A percentile compares a stretch with the other conserved stretches of the same genome.
Evolutionary conservation across 768 basidiomycete genomes (phyloP).

Genomic region (Pholiota microspora): DNA sequence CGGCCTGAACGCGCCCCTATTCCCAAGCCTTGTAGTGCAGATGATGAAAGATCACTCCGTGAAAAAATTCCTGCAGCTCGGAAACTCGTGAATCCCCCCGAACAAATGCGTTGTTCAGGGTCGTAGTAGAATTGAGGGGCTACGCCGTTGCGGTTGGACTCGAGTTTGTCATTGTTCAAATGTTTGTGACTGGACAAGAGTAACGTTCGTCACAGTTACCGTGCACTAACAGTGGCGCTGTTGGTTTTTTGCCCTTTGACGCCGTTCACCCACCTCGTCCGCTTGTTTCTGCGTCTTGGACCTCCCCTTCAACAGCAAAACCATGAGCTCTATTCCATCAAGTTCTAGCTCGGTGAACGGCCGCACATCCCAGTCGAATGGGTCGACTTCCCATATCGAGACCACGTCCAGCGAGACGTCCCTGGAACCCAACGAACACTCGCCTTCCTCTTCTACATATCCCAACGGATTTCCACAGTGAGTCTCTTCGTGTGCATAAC

Average conservation of each 20-base stretch:
- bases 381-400: slow-evolving; percentile 39
- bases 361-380: slow-evolving; percentile 47
- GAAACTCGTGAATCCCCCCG: too few species aligned
- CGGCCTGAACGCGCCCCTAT: too few species aligned
- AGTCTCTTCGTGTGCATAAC: slow-evolving; percentile 28
- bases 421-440: slow-evolving; percentile 32
- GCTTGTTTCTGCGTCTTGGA: slow-evolving; percentile 13
- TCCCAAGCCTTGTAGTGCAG: too few species aligned
- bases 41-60: too few species aligned
- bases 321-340: slow-evolving; percentile 38
- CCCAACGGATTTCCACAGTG: slow-evolving; percentile 63
- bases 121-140: too few species aligned
- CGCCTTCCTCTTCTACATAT: slow-evolving; percentile 40
- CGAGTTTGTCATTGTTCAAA: not conserved
- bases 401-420: slow-evolving; percentile 32
- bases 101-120: too few species aligned
- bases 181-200: not conserved
- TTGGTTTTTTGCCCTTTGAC: slow-evolving; percentile 10
- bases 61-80: too few species aligned
- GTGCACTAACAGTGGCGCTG: not conserved
- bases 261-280: slow-evolving; percentile 10
- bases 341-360: slow-evolving; percentile 52
- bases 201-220: slow-evolving; percentile 2
- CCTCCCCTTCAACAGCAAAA: slow-evolving; percentile 9
- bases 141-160: not conserved